A percentile compares a stretch with the other conserved stretches of the same genome.
Evolutionary conservation across 2,329 filamentous ascomycete genomes (phyloP).

Genomic region (Fusarium sp.): DNA sequence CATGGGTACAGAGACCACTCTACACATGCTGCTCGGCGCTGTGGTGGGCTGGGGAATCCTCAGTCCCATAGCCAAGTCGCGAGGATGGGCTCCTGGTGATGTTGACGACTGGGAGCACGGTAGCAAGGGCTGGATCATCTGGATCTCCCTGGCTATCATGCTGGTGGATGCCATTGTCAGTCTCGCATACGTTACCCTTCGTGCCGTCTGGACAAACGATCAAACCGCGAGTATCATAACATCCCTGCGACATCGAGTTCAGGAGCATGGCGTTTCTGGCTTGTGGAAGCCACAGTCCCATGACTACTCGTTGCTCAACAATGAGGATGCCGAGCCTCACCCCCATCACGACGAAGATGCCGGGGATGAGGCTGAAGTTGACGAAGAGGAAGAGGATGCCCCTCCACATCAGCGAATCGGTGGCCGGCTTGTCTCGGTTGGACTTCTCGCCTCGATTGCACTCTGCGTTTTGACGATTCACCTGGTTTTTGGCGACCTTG

Average conservation of each 20-base stretch:
- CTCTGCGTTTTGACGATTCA: slow-evolving; percentile 87
- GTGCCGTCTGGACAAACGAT: slow-evolving; percentile 60
- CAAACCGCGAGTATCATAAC: not conserved
- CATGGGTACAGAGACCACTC: slow-evolving; percentile 94
- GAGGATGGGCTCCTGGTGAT: slow-evolving; percentile 89
- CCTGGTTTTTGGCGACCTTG: slow-evolving; percentile 83
- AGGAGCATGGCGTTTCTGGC: slow-evolving; percentile 35
- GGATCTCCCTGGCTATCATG: slow-evolving; percentile 97
- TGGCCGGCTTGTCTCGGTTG: slow-evolving; percentile 75
- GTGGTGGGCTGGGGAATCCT: slow-evolving; percentile 90
- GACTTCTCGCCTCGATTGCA: slow-evolving; percentile 79
- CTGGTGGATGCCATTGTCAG: slow-evolving; percentile 92
- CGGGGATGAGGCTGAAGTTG: slow-evolving; percentile 48
- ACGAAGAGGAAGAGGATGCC: slow-evolving; percentile 77
- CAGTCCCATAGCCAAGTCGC: slow-evolving; percentile 86
- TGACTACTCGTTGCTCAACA: slow-evolving; percentile 41
- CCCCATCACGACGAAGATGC: slow-evolving; percentile 8
- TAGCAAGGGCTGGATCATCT: slow-evolving; percentile 98
- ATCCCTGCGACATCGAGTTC: slow-evolving; percentile 24
- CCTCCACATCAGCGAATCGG: slow-evolving; percentile 86
- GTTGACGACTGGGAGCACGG: slow-evolving; percentile 91
- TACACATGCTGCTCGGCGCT: slow-evolving; percentile 95
- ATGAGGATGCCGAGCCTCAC: slow-evolving; percentile 12
- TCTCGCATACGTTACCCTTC: slow-evolving; percentile 80
- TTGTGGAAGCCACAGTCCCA: slow-evolving; percentile 33